Conservation (phyloP, 1,139 yeast species). For the Scheffersomyces quercinus region DNA sequence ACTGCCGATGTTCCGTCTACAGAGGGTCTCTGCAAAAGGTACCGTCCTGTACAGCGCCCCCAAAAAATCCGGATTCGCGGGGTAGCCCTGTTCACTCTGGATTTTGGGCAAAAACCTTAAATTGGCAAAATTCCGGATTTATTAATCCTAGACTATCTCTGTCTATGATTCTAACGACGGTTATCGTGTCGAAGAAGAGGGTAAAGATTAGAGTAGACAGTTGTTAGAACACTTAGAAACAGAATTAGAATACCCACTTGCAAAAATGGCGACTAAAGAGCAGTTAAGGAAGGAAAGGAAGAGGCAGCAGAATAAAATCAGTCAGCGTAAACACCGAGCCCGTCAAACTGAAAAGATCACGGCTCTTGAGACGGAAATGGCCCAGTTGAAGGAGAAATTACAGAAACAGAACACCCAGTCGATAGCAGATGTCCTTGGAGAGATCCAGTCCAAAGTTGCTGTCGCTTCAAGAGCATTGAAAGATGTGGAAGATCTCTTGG, state of each 20-base stretch:
- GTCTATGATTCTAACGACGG: too few relatives aligned
- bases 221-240: too few relatives aligned
- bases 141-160: too few relatives aligned
- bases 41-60: too few relatives aligned
- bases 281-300: not conserved
- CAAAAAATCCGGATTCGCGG: too few relatives aligned
- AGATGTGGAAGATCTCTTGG: not conserved
- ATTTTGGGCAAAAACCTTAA: too few relatives aligned
- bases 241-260: not conserved
- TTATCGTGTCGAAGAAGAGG: too few relatives aligned
- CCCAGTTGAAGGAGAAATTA: not conserved
- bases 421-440: not conserved
- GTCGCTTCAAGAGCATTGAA: not conserved
- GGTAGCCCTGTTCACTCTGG: too few relatives aligned
- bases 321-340: slow-evolving; percentile 1
- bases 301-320: not conserved
- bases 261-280: not conserved
- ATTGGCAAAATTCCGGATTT: too few relatives aligned
- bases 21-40: too few relatives aligned
- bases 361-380: not conserved
- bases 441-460: not conserved
- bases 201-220: too few relatives aligned
- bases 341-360: not conserved
- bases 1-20: too few relatives aligned
- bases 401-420: not conserved